Evolutionary conservation across 164 flowering plant species (phyloP).

Genomic region (Cinnamomum chago): DNA sequence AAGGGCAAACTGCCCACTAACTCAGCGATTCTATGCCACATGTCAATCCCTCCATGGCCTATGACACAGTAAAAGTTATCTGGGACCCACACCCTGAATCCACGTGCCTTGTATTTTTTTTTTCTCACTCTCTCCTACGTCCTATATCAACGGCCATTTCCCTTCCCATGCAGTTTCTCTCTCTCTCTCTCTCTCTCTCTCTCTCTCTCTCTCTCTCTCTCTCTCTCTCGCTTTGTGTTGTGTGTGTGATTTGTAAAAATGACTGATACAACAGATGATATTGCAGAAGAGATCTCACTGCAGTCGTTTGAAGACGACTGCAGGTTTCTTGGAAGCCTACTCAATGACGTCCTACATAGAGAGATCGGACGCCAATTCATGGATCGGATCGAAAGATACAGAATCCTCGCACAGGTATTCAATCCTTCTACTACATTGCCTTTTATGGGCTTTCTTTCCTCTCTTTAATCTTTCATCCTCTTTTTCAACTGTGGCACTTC

Average conservation of each 20-base stretch:
- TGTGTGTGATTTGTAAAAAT: slow-evolving; percentile 15
- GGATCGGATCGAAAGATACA: slow-evolving; percentile 56
- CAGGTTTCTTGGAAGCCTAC: slow-evolving; percentile 57
- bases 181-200: neutral
- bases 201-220: neutral
- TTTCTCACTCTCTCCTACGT: neutral
- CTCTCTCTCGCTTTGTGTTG: no score
- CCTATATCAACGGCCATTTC: neutral
- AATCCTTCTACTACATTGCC: neutral
- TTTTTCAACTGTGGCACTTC: neutral
- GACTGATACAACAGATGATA: slow-evolving; percentile 90
- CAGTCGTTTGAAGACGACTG: slow-evolving; percentile 83
- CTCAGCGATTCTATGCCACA: neutral
- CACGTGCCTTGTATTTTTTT: neutral
- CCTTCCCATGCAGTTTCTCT: neutral
- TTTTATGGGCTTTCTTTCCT: no score
- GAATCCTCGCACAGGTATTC: slow-evolving; percentile 43
- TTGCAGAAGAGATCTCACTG: slow-evolving; percentile 82
- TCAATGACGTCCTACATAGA: slow-evolving; percentile 68
- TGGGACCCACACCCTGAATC: neutral
- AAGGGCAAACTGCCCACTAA: neutral
- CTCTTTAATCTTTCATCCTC: neutral
- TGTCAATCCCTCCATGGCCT: neutral
- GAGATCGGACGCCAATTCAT: slow-evolving; percentile 56
- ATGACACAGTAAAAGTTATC: slow-evolving; percentile 6